A percentile compares a stretch with the other conserved stretches of the same genome.
Conservation (phyloP, 805 yeast species). For the Pichia pseudocactophila region DNA sequence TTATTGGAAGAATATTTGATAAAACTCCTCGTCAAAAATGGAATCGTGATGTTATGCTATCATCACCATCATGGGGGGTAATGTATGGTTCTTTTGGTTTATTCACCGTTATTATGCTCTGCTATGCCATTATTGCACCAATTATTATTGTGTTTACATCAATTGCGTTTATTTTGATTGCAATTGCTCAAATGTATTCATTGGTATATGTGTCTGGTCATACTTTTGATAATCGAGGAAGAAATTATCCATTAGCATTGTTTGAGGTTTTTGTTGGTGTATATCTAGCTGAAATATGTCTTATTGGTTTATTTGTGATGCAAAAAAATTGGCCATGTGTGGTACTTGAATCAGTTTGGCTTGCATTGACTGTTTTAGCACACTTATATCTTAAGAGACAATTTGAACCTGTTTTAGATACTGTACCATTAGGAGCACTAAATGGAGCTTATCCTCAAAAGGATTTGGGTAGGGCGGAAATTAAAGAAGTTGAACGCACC, state of each 20-base stretch:
- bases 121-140: conserved; percentile 76
- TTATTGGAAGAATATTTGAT: conserved; percentile 65
- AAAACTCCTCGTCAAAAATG: conserved; percentile 89
- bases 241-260: conserved; percentile 63
- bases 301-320: conserved; percentile 66
- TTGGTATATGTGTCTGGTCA: conserved; percentile 56
- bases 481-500: conserved; percentile 29
- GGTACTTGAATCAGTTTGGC: conserved; percentile 54
- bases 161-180: conserved; percentile 46
- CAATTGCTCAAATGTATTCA: conserved; percentile 54
- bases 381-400: conserved; percentile 52
- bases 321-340: conserved; percentile 73
- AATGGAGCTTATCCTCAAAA: conserved; percentile 44
- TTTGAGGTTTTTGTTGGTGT: conserved; percentile 66
- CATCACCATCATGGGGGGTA: conserved; percentile 72
- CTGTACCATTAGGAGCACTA: conserved; percentile 61
- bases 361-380: conserved; percentile 47
- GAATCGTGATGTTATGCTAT: conserved; percentile 59
- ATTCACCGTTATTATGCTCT: conserved; percentile 60
- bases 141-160: conserved; percentile 59
- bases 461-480: conserved; percentile 59
- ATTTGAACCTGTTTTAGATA: conserved; percentile 56
- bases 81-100: conserved; percentile 72
- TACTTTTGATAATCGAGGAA: conserved; percentile 56
- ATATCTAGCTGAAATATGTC: conserved; percentile 62